Conservation (phyloP, 257 asterid species). For the Ballota nigra region DNA sequence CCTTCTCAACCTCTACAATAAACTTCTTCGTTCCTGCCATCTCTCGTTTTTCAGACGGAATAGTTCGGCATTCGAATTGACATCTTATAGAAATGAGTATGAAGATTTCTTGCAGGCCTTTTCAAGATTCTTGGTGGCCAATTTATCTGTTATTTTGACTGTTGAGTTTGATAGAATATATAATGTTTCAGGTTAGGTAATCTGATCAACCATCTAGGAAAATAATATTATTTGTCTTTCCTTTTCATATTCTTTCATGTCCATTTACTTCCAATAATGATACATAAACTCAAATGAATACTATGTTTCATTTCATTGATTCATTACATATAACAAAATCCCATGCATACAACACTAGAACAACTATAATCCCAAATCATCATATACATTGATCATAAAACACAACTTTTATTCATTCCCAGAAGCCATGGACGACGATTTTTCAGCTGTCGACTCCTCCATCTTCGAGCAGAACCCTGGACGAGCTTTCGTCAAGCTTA, state of each 20-base stretch:
- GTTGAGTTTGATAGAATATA: neutral
- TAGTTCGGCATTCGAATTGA: neutral
- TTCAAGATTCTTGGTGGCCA: conserved; percentile 45
- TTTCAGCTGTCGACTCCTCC: neutral
- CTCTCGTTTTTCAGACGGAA: neutral
- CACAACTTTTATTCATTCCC: neutral
- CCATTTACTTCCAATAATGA: neutral
- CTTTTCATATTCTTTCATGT: neutral
- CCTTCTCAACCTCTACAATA: conserved; percentile 56
- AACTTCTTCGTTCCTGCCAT: conserved; percentile 41
- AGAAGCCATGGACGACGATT: neutral
- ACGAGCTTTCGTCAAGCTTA: neutral
- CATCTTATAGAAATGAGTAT: conserved; percentile 24
- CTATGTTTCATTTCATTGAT: conserved; percentile 12
- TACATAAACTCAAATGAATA: neutral
- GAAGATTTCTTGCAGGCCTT: neutral
- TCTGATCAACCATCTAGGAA: conserved; percentile 5
- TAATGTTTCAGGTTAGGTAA: conserved; percentile 18
- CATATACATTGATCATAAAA: neutral
- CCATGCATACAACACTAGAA: neutral
- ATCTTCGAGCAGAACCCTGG: conserved; percentile 17
- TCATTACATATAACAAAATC: conserved; percentile 6
- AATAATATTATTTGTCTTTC: neutral
- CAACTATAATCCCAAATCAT: neutral
- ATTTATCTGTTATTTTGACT: too few species aligned